Conservation (phyloP, 2,329 filamentous ascomycete genomes). For the Diaporthe citriasiana region DNA sequence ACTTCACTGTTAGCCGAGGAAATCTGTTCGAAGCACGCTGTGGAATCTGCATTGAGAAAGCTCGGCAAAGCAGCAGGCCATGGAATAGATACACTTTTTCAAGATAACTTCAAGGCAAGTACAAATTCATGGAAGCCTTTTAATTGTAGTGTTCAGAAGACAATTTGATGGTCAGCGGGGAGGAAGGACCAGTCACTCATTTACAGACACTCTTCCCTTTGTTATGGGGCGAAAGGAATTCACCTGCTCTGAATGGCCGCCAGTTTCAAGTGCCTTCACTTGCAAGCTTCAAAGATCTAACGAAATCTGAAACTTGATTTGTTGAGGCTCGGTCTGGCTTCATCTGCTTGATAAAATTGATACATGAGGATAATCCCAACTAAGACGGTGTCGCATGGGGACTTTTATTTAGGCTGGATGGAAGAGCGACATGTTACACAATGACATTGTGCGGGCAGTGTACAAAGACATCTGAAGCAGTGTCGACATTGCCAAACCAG, state of each 20-base stretch:
- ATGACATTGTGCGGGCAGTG: not conserved
- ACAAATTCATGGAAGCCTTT: too few relatives aligned
- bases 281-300: fast-evolving
- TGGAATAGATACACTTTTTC: not conserved
- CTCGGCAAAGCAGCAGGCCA: not conserved
- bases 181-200: not conserved
- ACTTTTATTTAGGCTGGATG: too few relatives aligned
- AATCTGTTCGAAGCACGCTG: fast-evolving
- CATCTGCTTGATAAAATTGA: not conserved
- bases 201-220: not conserved
- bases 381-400: not conserved
- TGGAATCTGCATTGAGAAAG: not conserved
- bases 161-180: too few relatives aligned
- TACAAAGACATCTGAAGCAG: not conserved
- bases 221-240: not conserved
- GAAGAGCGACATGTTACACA: not conserved
- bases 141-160: not conserved
- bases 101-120: not conserved
- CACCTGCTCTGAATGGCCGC: not conserved
- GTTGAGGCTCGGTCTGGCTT: not conserved
- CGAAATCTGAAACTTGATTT: not conserved
- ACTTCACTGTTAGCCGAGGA: not conserved
- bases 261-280: not conserved
- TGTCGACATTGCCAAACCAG: not conserved
- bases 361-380: not conserved